Conservation (phyloP, 164 flowering plant genomes). For the Macadamia tetraphylla region DNA sequence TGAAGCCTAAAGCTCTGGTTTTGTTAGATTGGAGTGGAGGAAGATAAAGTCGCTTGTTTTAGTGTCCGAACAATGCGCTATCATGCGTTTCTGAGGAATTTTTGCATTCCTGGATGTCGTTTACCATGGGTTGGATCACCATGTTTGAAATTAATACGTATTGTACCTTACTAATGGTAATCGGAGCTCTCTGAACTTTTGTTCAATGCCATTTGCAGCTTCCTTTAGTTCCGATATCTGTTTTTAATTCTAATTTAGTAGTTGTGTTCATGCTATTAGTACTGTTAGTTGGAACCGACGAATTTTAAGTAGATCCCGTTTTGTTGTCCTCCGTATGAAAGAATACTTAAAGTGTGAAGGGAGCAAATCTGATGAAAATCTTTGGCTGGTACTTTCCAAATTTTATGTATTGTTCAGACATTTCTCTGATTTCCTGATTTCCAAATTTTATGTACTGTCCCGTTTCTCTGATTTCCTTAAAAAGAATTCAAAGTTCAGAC, state of each 20-base stretch:
- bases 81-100: neutral
- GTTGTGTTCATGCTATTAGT: neutral
- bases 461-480: neutral
- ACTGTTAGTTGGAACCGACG: neutral
- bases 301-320: conserved; percentile 2
- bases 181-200: too few species aligned
- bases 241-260: neutral
- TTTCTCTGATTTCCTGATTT: neutral
- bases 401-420: too few species aligned
- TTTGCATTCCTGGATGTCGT: neutral
- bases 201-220: too few species aligned
- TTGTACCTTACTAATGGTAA: neutral
- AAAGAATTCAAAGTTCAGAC: too few species aligned
- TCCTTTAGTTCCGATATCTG: too few species aligned
- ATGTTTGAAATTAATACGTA: too few species aligned
- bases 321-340: neutral
- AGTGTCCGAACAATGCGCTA: neutral
- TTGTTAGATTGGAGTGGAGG: neutral
- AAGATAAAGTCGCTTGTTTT: neutral
- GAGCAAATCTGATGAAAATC: neutral
- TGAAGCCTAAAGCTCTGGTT: neutral
- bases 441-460: too few species aligned
- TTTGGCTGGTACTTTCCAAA: neutral
- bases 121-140: neutral
- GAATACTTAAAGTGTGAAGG: too few species aligned